Evolutionary conservation across 1,284 basidiomycete genomes (phyloP), one percentile per base, ranked within the genome.

Genomic region (Sanghuangporus weigelae): DNA sequence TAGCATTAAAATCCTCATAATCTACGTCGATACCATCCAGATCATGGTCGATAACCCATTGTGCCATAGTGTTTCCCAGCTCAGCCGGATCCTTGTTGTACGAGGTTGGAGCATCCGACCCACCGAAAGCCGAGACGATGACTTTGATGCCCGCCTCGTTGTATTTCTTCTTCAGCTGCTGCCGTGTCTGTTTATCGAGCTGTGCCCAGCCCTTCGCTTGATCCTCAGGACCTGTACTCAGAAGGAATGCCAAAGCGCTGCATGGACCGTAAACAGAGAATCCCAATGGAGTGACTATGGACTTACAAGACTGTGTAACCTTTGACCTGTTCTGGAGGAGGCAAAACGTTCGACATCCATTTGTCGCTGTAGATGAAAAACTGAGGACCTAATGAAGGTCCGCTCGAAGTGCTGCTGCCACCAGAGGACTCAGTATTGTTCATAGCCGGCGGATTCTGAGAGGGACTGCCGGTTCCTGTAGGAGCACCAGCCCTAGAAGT

Each of bases 71-170:
- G 26, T 65, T 53, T 1, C 66, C 69, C 2, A 56, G 50, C 16
- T 50, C 40, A 6, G 60, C 56, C 12, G 69, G 67, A 49, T 70
- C 68, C 14, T 42, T 53, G 40, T 60, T 60, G 6, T 31, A 16
- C 3, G 67, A 65, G 0, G 68, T 68, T 1, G 69, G 69, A 11
- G 50, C 48, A 31, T 70, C 69, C 16, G 68, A 68, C 0, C 54
- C 36, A n/a, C 69, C 69, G 53, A 69, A 69, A 5, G 68, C 69
- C 19, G 69, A 68, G 50, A 69, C 68, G 31, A 70, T 49, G 50
- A 70, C 57, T 57, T 68, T 69, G 57, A 68, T 69, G 7, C 69
- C 69, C 23, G 70, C 70, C 16, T 65, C 62, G 26, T 63, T 63
- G 59, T 72, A 71, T 38, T 59, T 46, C 0, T 60, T 12, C 59